Conservation (phyloP, 176 grass and related monocot genomes). For the Carex myosuroides region DNA sequence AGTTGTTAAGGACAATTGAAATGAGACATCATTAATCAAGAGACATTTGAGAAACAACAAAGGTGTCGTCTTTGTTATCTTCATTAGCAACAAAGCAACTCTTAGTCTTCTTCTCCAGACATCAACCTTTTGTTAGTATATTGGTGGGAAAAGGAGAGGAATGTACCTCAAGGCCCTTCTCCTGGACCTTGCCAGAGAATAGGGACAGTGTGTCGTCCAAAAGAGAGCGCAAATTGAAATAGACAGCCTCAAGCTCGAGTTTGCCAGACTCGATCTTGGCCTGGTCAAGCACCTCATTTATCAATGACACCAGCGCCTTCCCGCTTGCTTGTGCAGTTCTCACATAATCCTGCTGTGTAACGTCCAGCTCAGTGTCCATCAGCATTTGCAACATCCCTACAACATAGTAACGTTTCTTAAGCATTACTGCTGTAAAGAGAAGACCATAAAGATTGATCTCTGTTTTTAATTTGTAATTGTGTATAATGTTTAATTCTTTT, state of each 20-base stretch:
- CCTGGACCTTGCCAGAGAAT: conserved; percentile 91
- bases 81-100: too few species aligned
- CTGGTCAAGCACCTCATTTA: conserved; percentile 98
- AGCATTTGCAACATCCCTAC: conserved; percentile 99
- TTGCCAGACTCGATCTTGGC: conserved; percentile 98
- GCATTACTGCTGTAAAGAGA: background rate
- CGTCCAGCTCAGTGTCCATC: conserved; percentile 94
- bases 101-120: background rate
- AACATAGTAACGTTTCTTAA: background rate
- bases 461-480: background rate
- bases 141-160: conserved; percentile 5
- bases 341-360: conserved; percentile 91
- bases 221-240: conserved; percentile 72
- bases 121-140: background rate
- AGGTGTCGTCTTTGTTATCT: too few species aligned
- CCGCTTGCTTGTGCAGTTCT: conserved; percentile 95
- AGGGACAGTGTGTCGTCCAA: conserved; percentile 94
- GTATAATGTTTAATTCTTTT: background rate
- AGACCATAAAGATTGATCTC: background rate
- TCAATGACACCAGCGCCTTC: conserved; percentile 90
- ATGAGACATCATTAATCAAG: background rate
- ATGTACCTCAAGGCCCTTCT: conserved; percentile 86
- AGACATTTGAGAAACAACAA: background rate
- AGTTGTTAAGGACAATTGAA: background rate
- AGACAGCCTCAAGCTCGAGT: conserved; percentile 81